Evolutionary conservation across 768 basidiomycete genomes (phyloP).

Genomic region (Boletellus sp.): DNA sequence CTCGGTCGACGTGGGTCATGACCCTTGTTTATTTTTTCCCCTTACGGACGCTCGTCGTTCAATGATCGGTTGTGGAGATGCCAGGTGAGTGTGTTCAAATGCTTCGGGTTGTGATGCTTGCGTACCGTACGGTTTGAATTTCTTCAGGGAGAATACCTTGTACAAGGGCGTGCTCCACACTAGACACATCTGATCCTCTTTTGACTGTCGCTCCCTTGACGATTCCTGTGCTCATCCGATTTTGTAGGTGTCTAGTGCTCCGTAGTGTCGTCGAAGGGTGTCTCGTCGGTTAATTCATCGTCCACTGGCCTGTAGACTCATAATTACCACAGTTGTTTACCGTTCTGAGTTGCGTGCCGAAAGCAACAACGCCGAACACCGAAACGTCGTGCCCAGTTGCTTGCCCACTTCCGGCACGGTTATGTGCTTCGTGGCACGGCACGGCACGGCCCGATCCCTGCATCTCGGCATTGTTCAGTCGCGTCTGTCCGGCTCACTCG

Average conservation of each 20-base stretch:
- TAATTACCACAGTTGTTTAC: neutral
- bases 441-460: too few species aligned
- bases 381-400: too few species aligned
- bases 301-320: neutral
- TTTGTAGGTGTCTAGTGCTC: neutral
- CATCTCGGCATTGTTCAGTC: too few species aligned
- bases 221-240: constrained; percentile 7
- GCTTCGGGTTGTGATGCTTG: constrained; percentile 49
- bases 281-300: neutral
- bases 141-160: constrained; percentile 86
- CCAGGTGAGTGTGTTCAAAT: constrained; percentile 23
- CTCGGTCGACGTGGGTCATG: constrained; percentile 54
- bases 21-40: constrained; percentile 46
- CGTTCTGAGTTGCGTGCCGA: neutral
- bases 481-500: neutral
- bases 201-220: neutral
- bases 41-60: constrained; percentile 51
- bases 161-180: constrained; percentile 68
- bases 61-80: constrained; percentile 14
- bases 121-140: constrained; percentile 64
- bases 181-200: constrained; percentile 44
- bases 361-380: too few species aligned
- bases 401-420: too few species aligned
- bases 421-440: too few species aligned
- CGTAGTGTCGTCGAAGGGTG: neutral